Conservation (phyloP, 108 stramenopile species). For the Schizochytrium sp. region DNA sequence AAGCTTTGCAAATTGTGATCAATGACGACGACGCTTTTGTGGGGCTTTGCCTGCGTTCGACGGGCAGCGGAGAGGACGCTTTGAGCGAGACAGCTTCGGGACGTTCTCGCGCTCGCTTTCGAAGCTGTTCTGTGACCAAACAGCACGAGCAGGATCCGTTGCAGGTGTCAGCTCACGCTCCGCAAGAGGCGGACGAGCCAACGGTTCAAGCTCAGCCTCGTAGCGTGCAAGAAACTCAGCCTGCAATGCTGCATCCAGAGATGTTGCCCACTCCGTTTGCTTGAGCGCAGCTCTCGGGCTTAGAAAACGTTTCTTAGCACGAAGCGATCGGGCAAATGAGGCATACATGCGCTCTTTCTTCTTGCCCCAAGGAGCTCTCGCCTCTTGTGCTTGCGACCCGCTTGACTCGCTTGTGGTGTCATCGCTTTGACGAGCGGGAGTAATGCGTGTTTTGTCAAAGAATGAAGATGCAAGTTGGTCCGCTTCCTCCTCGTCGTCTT, state of each 20-base stretch:
- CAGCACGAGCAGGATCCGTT: background rate
- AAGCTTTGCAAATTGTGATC: no score
- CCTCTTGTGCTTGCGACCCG: background rate
- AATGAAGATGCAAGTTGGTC: background rate
- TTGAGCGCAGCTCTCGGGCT: background rate
- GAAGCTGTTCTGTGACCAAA: background rate
- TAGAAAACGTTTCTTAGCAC: background rate
- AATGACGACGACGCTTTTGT: background rate
- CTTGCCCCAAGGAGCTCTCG: background rate
- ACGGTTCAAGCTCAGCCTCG: background rate
- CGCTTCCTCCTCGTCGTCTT: background rate
- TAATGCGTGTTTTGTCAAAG: background rate
- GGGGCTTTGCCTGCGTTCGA: background rate
- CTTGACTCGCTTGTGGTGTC: background rate
- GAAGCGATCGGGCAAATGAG: background rate
- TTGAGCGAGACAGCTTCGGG: background rate
- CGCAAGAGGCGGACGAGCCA: background rate
- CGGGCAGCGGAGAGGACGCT: background rate
- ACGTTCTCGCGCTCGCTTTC: slow-evolving; percentile 2
- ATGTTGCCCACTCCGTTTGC: background rate
- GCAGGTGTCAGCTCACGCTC: background rate
- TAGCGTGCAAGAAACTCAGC: background rate
- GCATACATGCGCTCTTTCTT: background rate
- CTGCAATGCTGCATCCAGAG: background rate
- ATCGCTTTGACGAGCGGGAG: background rate